These are phyloP conservation scores for Plasmodium yoelii DNA, from an alignment of 169 alveolate species.

Conservation along the genomic window DNA sequence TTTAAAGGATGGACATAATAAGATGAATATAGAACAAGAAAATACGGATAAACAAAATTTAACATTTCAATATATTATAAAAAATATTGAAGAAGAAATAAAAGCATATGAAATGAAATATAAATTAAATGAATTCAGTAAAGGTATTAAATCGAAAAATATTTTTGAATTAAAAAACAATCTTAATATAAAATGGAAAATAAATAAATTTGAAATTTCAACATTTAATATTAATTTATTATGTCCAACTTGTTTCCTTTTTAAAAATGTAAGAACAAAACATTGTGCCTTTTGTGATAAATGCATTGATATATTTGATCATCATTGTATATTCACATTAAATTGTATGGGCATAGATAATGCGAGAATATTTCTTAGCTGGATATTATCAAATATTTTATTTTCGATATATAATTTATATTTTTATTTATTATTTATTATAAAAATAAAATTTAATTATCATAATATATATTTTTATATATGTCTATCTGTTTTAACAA, in stretches of 20 bases:
- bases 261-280: slow-evolving; percentile 91
- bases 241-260: slow-evolving; percentile 61
- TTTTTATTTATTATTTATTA: slow-evolving; percentile 4
- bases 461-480: background rate
- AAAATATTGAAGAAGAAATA: slow-evolving; percentile 49
- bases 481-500: slow-evolving; percentile 1
- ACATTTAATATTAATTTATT: slow-evolving; percentile 53
- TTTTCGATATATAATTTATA: slow-evolving; percentile 25
- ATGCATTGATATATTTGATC: slow-evolving; percentile 94
- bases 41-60: slow-evolving; percentile 5
- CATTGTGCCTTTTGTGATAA: slow-evolving; percentile 94
- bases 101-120: slow-evolving; percentile 28
- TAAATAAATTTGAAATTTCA: slow-evolving; percentile 12
- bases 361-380: slow-evolving; percentile 36
- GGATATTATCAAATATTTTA: slow-evolving; percentile 41
- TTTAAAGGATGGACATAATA: background rate
- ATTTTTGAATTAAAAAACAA: slow-evolving; percentile 16
- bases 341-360: slow-evolving; percentile 72
- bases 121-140: slow-evolving; percentile 11
- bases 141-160: slow-evolving; percentile 25
- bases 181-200: slow-evolving; percentile 17
- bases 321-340: slow-evolving; percentile 90
- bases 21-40: background rate
- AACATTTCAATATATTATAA: slow-evolving; percentile 17
- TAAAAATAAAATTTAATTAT: background rate